These are phyloP conservation scores for Malbranchea cinnamomea DNA, from an alignment of 2,329 filamentous ascomycete species.

Conservation along the genomic window DNA sequence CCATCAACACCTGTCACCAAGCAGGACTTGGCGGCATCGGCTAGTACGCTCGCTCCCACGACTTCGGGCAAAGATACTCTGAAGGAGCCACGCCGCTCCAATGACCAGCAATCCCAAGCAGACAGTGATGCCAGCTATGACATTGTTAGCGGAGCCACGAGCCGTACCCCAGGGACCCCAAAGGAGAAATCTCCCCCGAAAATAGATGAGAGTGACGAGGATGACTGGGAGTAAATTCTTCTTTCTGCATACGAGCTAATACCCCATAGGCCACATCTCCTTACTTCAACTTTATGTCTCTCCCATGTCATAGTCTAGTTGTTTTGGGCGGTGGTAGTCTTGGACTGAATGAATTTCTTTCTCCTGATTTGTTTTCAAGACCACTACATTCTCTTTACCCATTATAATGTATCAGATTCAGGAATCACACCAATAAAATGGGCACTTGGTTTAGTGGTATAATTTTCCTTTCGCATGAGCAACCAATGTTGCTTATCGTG, in stretches of 20 bases:
- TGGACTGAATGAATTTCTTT: too few relatives aligned
- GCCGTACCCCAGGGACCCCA: conserved; percentile 57
- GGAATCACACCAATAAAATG: too few relatives aligned
- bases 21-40: conserved; percentile 15
- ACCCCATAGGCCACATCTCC: not conserved
- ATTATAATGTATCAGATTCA: too few relatives aligned
- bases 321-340: too few relatives aligned
- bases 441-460: too few relatives aligned
- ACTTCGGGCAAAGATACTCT: conserved; percentile 29
- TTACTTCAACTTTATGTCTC: too few relatives aligned
- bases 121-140: conserved; percentile 96
- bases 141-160: conserved; percentile 68
- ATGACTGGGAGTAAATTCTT: conserved; percentile 64
- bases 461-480: too few relatives aligned
- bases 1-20: conserved; percentile 22
- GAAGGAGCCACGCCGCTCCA: conserved; percentile 57
- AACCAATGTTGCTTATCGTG: too few relatives aligned
- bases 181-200: conserved; percentile 33
- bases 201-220: conserved; percentile 47
- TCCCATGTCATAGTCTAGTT: too few relatives aligned
- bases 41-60: conserved; percentile 15
- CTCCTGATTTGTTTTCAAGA: too few relatives aligned
- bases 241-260: not conserved
- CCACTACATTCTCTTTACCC: too few relatives aligned
- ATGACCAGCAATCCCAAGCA: conserved; percentile 78